Base-by-base conservation (phyloP, 2,329 filamentous ascomycete species). In the Onygenales sp. region DNA sequence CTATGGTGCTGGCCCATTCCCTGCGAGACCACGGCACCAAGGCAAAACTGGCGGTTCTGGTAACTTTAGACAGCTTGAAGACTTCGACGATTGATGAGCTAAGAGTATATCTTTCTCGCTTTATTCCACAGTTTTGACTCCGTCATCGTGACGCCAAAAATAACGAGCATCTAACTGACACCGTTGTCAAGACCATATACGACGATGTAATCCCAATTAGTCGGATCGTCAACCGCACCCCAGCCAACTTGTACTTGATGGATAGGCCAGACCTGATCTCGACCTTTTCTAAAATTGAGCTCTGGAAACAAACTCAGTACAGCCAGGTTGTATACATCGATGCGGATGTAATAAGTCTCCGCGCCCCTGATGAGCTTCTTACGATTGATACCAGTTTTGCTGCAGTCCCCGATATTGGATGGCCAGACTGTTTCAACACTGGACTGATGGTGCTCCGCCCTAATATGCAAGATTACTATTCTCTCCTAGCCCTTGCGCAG, bases 401-500 rank as follows among this genome's bases (percentile, higher is more conserved):
- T 31, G 83, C 93, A 2, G 90, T 88, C 9, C 91, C 93, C 34
- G 93, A 98, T 70, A 90, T 97, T 63, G 93, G 93, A 61, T 98
- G 93, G 93, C 93, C 93, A 36, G 93, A 98, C 72, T 81, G 91
- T 56, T 97, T 97, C 82, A 98, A 98, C 72, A 90, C 87, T n/a
- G 93, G 93, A 64, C 83, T 98, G 62, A 94, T 98, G 89, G 89
- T 90, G 37, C 72, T 98, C 55, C 85, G 79, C 13, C 93, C 93
- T 36, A 86, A 92, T 70, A 77, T 91, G 79, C 86, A 85, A 54
- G 91, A 95, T 60, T 97, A 91, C 71, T 85, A 89, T 71, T 87
- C 88, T 42, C 78, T 98, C 65, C 77, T 84, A 58, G 88, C 87
- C 58, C 83, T 96, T 77, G 90, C 93, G 31, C 81, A 90, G 61